phyloP scores from a whole-genome alignment of 306 rosid genomes.

The Prosopis cineraria region DNA sequence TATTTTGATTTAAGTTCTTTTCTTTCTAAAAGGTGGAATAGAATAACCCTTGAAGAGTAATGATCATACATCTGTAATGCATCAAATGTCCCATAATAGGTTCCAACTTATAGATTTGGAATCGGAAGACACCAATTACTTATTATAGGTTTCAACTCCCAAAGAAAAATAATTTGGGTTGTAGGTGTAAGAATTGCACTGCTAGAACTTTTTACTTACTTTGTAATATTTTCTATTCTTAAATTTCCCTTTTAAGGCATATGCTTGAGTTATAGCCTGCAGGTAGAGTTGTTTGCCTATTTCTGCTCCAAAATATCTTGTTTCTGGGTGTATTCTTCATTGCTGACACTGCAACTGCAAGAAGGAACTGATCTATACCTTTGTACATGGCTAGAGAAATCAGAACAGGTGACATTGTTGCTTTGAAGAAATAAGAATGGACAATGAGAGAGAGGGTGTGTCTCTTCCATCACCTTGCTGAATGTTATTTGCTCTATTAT shows the following conservation, averaged over 20 bases:
- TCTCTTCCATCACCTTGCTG: conserved; percentile 8
- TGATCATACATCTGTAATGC: no score
- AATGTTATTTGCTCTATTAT: conserved; percentile 3
- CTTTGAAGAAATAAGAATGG: conserved; percentile 78
- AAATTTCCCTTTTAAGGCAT: background rate
- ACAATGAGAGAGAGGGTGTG: conserved; percentile 79
- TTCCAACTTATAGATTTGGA: background rate
- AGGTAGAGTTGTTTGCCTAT: conserved; percentile 1
- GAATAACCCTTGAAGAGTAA: no score
- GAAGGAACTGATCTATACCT: conserved; percentile 19
- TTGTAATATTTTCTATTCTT: background rate
- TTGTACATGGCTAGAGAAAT: conserved; percentile 68
- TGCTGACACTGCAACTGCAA: conserved; percentile 12
- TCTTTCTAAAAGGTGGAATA: no score
- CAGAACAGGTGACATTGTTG: conserved; percentile 73
- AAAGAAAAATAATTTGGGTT: background rate
- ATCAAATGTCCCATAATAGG: no score
- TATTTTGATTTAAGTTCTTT: no score
- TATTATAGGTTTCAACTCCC: background rate
- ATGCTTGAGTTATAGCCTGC: conserved; percentile 5
- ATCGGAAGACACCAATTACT: background rate
- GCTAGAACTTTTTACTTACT: background rate
- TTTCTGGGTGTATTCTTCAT: conserved; percentile 17
- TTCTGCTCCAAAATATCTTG: background rate
- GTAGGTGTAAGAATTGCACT: background rate